These are phyloP conservation scores for Sphenostylis stenocarpa DNA, from an alignment of 306 rosid genomes.

Conservation along the genomic window DNA sequence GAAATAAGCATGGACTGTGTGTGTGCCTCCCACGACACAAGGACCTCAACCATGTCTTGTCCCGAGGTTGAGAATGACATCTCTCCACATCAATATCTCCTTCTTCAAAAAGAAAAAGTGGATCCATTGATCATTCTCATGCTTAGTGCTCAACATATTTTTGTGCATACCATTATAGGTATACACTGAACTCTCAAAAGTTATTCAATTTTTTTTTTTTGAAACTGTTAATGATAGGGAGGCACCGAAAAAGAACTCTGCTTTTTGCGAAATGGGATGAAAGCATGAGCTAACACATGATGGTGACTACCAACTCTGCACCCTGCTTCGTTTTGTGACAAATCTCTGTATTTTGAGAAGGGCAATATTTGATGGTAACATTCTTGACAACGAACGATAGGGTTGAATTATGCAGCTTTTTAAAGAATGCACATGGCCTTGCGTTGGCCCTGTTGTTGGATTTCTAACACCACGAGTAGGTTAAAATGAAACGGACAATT, in stretches of 20 bases:
- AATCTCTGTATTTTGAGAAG: conserved; percentile 10
- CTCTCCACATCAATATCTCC: conserved; percentile 44
- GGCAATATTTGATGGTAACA: conserved; percentile 26
- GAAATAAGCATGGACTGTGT: neutral
- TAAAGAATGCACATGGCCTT: conserved; percentile 39
- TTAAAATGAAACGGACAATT: conserved; percentile 40
- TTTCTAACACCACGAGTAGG: conserved; percentile 34
- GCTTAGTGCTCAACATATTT: conserved; percentile 57
- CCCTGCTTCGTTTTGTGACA: conserved; percentile 22
- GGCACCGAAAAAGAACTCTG: conserved; percentile 17
- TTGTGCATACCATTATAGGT: conserved; percentile 37
- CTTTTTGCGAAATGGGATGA: conserved; percentile 24
- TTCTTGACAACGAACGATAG: conserved; percentile 29
- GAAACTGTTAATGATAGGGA: conserved; percentile 23
- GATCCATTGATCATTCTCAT: conserved; percentile 38
- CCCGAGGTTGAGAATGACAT: conserved; percentile 53
- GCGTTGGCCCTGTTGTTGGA: conserved; percentile 22
- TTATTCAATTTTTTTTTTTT: neutral
- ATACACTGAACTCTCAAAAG: conserved; percentile 32
- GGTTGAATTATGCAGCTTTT: conserved; percentile 42
- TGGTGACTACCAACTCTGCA: conserved; percentile 30
- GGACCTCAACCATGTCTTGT: conserved; percentile 55
- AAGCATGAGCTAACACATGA: conserved; percentile 36
- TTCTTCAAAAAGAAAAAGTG: conserved; percentile 46
- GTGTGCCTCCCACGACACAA: conserved; percentile 33